These are phyloP conservation scores for Przewalskia tangutica DNA, from an alignment of 257 asterid genomes.

Conservation along the genomic window DNA sequence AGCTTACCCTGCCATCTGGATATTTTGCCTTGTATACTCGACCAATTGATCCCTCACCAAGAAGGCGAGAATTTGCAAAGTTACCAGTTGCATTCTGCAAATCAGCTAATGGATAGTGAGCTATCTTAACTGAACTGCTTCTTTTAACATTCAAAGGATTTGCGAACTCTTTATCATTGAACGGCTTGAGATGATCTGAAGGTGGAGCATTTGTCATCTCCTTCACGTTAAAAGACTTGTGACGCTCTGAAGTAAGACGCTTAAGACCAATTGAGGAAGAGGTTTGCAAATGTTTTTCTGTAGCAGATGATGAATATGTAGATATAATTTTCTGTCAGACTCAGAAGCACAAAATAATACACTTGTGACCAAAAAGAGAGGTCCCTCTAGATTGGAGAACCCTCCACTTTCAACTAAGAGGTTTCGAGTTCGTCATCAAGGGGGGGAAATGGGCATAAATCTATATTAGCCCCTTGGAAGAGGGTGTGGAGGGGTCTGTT, in stretches of 20 bases:
- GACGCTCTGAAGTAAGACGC: conserved; percentile 1
- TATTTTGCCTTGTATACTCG: conserved; percentile 46
- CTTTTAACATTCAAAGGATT: conserved; percentile 6
- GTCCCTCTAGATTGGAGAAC: background rate
- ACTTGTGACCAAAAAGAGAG: background rate
- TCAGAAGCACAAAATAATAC: conserved; percentile 4
- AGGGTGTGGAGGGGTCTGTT: too few relatives aligned
- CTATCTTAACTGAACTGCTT: conserved; percentile 20
- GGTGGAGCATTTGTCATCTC: conserved; percentile 10
- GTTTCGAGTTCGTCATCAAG: background rate
- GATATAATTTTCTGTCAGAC: conserved; percentile 22
- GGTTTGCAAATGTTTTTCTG: conserved; percentile 15
- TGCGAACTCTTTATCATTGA: conserved; percentile 13
- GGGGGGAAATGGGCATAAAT: background rate
- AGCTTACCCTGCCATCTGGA: conserved; percentile 38
- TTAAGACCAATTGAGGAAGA: conserved; percentile 11
- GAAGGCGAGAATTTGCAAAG: conserved; percentile 38
- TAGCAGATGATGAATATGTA: conserved; percentile 20
- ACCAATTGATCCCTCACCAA: conserved; percentile 54
- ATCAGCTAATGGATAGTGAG: conserved; percentile 34
- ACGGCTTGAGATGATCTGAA: conserved; percentile 12
- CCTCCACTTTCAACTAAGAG: background rate
- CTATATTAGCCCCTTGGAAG: background rate
- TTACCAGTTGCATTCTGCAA: conserved; percentile 47
- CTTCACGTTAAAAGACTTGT: background rate